phyloP scores from a whole-genome alignment of 108 stramenopile species.

The Fragilariopsis cylindrus region DNA sequence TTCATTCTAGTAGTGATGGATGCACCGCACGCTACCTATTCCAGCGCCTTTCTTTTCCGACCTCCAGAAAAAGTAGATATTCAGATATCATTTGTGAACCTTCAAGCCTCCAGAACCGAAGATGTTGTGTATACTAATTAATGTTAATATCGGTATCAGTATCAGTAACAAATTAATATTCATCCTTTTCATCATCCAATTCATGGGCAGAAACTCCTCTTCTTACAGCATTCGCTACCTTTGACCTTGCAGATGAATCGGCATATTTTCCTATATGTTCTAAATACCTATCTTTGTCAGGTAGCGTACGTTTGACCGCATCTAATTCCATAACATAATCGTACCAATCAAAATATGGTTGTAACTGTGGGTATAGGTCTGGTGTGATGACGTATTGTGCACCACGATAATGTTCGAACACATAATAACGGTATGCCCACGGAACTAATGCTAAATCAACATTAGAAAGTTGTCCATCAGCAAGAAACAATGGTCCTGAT shows the following conservation, averaged over 20 bases:
- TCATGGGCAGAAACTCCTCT: slow-evolving; percentile 85
- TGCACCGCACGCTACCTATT: no score
- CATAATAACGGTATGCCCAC: slow-evolving; percentile 79
- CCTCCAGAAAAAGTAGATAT: no score
- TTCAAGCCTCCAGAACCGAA: no score
- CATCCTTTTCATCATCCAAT: slow-evolving; percentile 84
- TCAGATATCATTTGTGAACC: no score
- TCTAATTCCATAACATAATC: slow-evolving; percentile 74
- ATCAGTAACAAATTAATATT: slow-evolving; percentile 12
- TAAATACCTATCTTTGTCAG: slow-evolving; percentile 80
- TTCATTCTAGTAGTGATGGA: no score
- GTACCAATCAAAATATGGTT: slow-evolving; percentile 72
- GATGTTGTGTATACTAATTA: no score
- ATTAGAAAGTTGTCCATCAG: slow-evolving; percentile 55
- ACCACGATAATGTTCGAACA: slow-evolving; percentile 85
- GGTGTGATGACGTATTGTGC: slow-evolving; percentile 50
- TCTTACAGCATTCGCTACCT: slow-evolving; percentile 87
- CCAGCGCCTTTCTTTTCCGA: no score
- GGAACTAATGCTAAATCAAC: slow-evolving; percentile 76
- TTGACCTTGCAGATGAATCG: slow-evolving; percentile 72
- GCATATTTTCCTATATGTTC: slow-evolving; percentile 88
- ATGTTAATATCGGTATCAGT: no score
- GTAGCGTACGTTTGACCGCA: slow-evolving; percentile 69
- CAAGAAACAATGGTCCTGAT: slow-evolving; percentile 54
- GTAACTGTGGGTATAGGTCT: slow-evolving; percentile 45